A percentile compares a stretch with the other conserved stretches of the same genome.
Evolutionary conservation across 345 rosid genomes (phyloP).

Genomic region (Eucalyptus guilfoylei): DNA sequence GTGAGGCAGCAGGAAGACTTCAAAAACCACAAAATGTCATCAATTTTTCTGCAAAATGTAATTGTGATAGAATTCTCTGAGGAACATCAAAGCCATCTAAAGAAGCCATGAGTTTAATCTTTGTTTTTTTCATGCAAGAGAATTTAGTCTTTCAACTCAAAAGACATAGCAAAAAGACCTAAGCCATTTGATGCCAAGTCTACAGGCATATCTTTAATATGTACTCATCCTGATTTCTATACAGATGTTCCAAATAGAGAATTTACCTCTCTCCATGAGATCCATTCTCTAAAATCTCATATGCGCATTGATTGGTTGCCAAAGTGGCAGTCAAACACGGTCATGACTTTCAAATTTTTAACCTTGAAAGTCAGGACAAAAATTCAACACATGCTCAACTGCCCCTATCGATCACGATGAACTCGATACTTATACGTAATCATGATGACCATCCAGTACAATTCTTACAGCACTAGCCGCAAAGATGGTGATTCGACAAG

Average conservation of each 20-base stretch:
- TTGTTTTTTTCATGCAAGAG: background rate
- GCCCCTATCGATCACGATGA: background rate
- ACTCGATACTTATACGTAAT: background rate
- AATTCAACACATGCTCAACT: background rate
- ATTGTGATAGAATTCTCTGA: background rate
- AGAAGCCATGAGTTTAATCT: background rate
- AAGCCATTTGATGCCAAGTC: background rate
- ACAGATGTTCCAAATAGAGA: background rate
- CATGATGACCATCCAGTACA: background rate
- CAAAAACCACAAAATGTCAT: background rate
- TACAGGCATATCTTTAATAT: background rate
- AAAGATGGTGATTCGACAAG: background rate
- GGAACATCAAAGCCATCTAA: background rate
- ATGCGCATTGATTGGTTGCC: background rate
- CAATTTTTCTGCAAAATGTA: background rate
- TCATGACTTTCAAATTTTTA: background rate
- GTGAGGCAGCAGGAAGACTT: background rate
- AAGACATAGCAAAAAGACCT: background rate
- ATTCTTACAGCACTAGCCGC: background rate
- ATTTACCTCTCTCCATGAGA: background rate
- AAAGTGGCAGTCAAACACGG: background rate
- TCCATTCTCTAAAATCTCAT: background rate
- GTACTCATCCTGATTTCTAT: background rate
- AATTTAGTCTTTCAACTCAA: background rate
- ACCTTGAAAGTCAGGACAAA: background rate